A percentile compares a stretch with the other conserved stretches of the same genome.
Evolutionary conservation across 768 basidiomycete genomes (phyloP).

Genomic region (Ramaria sp.): DNA sequence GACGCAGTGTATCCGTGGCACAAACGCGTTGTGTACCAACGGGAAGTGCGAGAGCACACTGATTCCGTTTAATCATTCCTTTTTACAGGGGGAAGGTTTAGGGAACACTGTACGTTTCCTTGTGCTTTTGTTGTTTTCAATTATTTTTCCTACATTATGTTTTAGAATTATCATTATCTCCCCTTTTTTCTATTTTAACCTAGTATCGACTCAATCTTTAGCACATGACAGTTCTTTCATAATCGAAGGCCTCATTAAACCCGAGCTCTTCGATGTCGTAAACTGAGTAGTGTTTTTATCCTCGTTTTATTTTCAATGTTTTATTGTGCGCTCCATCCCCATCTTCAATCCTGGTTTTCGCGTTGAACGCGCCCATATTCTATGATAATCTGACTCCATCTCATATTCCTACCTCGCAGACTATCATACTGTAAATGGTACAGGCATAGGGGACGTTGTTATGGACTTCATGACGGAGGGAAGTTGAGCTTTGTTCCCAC

Average conservation of each 20-base stretch:
- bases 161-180: not conserved
- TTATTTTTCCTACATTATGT: slow-evolving; percentile 10
- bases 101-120: slow-evolving; percentile 60
- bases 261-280: slow-evolving; percentile 59
- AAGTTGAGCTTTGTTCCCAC: too few species aligned
- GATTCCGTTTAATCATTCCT: slow-evolving; percentile 85
- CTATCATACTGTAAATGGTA: slow-evolving; percentile 64
- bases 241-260: slow-evolving; percentile 73
- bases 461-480: slow-evolving; percentile 38
- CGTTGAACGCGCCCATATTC: too few species aligned
- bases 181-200: slow-evolving; percentile 14
- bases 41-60: slow-evolving; percentile 68
- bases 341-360: too few species aligned
- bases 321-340: too few species aligned
- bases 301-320: too few species aligned
- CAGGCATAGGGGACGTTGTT: slow-evolving; percentile 1
- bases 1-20: slow-evolving; percentile 65
- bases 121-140: not conserved
- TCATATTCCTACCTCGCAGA: slow-evolving; percentile 41
- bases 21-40: slow-evolving; percentile 62
- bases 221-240: slow-evolving; percentile 88
- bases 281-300: too few species aligned
- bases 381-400: too few species aligned
- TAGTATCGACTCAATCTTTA: too few species aligned
- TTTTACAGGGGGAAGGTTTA: slow-evolving; percentile 82